Evolutionary conservation across 2,329 filamentous ascomycete species (phyloP).

Genomic region (Penicillium sp.): DNA sequence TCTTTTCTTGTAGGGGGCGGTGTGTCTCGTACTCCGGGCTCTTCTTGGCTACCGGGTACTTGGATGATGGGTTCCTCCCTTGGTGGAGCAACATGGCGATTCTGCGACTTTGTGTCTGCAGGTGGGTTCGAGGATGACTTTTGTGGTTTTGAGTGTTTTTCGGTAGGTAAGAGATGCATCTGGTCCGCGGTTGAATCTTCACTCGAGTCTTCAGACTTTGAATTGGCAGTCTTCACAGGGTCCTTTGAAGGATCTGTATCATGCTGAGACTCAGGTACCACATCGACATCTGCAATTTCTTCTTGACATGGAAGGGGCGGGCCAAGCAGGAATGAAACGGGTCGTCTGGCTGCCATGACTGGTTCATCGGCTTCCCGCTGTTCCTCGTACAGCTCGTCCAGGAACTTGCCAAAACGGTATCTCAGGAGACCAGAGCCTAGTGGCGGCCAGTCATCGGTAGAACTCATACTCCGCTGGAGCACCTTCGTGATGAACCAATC

Average conservation of each 20-base stretch:
- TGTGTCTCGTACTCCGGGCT: constrained; percentile 17
- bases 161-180: constrained; percentile 11
- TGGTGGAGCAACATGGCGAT: not conserved
- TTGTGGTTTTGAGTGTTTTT: not conserved
- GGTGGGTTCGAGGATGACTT: not conserved
- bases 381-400: constrained; percentile 62
- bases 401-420: constrained; percentile 61
- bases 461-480: constrained; percentile 63
- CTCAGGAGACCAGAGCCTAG: constrained; percentile 61
- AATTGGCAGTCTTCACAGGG: not conserved
- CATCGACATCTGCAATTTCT: not conserved
- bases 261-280: constrained; percentile 1
- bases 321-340: constrained; percentile 36
- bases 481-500: constrained; percentile 67
- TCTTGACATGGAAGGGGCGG: constrained; percentile 3
- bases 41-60: constrained; percentile 35
- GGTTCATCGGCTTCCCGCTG: constrained; percentile 49
- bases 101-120: not conserved
- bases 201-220: not conserved
- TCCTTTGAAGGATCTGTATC: not conserved
- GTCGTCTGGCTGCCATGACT: constrained; percentile 30
- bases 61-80: constrained; percentile 23
- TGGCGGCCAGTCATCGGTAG: constrained; percentile 55
- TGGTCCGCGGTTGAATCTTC: constrained; percentile 8
- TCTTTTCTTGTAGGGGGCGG: constrained; percentile 19